A percentile compares a stretch with the other conserved stretches of the same genome.
Evolutionary conservation across 2,329 filamentous ascomycete genomes (phyloP).

Genomic region (Colletotrichum musae): DNA sequence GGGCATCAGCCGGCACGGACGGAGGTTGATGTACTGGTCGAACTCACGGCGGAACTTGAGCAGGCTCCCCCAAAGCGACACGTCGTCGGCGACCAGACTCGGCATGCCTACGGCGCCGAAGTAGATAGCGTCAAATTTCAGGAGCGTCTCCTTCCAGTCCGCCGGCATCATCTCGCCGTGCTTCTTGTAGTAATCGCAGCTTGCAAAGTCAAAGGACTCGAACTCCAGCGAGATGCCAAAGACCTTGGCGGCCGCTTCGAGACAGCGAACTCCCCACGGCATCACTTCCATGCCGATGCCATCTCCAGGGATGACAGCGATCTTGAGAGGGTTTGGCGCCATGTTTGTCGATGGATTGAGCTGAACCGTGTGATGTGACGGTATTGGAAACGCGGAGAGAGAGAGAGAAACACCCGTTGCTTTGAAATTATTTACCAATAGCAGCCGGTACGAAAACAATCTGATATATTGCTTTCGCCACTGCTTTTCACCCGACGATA

Average conservation of each 20-base stretch:
- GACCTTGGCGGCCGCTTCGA: constrained; percentile 58
- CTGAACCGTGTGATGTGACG: neutral
- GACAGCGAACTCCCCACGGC: constrained; percentile 42
- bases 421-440: neutral
- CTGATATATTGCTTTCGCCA: no score
- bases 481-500: neutral
- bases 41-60: constrained; percentile 75
- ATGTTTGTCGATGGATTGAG: neutral
- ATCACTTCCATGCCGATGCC: constrained; percentile 80
- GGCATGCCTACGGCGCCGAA: constrained; percentile 77
- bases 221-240: constrained; percentile 70
- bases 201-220: constrained; percentile 75
- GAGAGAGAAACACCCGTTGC: neutral
- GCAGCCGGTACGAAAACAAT: no score
- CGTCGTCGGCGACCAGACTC: constrained; percentile 72
- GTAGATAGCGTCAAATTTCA: constrained; percentile 70
- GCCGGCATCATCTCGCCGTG: constrained; percentile 57
- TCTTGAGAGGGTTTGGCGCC: constrained; percentile 46
- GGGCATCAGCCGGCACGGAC: constrained; percentile 73
- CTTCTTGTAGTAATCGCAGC: constrained; percentile 66
- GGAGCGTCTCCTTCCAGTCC: constrained; percentile 55
- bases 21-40: constrained; percentile 77
- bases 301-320: constrained; percentile 78
- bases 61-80: constrained; percentile 75
- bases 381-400: neutral